Evolutionary conservation across 2,329 filamentous ascomycete genomes (phyloP).

Genomic region (Didymella segeticola): DNA sequence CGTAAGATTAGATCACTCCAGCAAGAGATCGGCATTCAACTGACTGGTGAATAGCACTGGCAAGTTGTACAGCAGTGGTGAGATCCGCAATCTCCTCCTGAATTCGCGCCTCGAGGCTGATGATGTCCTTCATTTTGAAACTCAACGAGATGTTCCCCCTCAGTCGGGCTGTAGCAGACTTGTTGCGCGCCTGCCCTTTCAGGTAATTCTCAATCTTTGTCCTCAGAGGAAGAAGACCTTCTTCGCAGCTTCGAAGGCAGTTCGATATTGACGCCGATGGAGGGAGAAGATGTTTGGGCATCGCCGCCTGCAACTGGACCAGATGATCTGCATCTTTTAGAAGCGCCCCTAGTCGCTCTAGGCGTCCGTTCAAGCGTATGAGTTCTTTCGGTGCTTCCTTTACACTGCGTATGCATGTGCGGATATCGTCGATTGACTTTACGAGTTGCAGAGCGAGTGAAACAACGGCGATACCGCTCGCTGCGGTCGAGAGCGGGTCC

Average conservation of each 20-base stretch:
- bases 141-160: not conserved
- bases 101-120: not conserved
- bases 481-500: conserved; percentile 22
- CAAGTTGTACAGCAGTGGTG: not conserved
- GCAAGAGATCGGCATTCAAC: not conserved
- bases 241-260: conserved; percentile 19
- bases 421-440: conserved; percentile 13
- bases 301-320: conserved; percentile 7
- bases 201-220: not conserved
- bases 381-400: conserved; percentile 25
- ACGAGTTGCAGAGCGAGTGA: conserved; percentile 26
- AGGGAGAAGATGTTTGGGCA: not conserved
- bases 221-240: conserved; percentile 9
- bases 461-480: conserved; percentile 25
- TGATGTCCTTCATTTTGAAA: not conserved
- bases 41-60: not conserved
- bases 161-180: not conserved
- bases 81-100: not conserved
- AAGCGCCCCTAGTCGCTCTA: conserved; percentile 12
- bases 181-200: not conserved
- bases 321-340: conserved; percentile 12
- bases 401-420: conserved; percentile 12
- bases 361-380: conserved; percentile 12
- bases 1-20: no score
- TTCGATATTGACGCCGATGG: conserved; percentile 20